Evolutionary conservation across 73 alveolate genomes (phyloP), one percentile per base, ranked within the genome.

Genomic region (Blepharisma stoltei): DNA sequence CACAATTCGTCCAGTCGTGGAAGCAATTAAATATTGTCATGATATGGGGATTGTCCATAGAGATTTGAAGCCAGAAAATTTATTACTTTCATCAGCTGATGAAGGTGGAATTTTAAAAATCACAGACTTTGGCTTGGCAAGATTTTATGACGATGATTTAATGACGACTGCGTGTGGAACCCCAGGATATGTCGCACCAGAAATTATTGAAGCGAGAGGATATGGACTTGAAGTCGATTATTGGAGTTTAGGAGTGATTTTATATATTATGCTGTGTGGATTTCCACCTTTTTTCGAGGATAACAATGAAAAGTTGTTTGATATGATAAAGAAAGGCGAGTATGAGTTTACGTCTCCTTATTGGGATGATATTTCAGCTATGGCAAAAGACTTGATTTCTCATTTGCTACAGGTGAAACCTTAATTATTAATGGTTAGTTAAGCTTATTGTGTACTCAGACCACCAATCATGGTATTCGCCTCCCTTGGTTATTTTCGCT

Each of bases 81-180:
- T 96, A 52, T 86, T 96, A 54, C 94, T 94, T 87, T 88, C 85
- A 45, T 80, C 98, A n/a, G 87, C 90, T 27, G 99, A 96, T 76
- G 91, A 83, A 46, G 90, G 79, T 70, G 92, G 98, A 11, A 88
- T 95, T 46, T 78, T 96, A 44, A 96, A 96, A 86, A 94, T 96
- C 50, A 84, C 98, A 18, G 99, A 96, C 83, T 96, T 96, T 80
- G 99, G 99, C 45, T 88, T 96, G 32, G 98, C 98, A 70, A 92
- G 96, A 81, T 95, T 96, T 83, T 67, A 94, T 21, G 83, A 90
- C 4, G 97, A 91, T 54, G 98, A 95, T 71, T 87, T 94, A 67
- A 94, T 96, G 87, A 87, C 94, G 27, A 96, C 99, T 6, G 99
- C 99, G 23, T 96, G 99, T 79, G 99, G 99, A 7, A 96, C 99